Base-by-base conservation (phyloP, 2,329 filamentous ascomycete genomes). In the Cercospora sp. region DNA sequence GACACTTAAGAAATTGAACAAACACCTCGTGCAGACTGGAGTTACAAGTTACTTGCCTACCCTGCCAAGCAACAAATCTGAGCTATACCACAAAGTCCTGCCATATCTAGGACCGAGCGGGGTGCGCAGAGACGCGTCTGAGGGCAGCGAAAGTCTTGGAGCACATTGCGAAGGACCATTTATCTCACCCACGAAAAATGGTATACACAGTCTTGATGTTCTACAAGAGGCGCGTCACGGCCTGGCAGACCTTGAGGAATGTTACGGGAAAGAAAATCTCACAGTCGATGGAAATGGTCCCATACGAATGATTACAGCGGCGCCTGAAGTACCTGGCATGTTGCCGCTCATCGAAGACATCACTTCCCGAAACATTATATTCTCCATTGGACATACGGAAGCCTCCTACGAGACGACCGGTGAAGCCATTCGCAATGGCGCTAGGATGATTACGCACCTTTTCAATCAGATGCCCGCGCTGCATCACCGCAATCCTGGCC, bases 121-220 rank as follows among this genome's bases (percentile, higher is more conserved):
- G 16, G 77, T 79, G 67, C 75, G 79, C 13, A 87, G 91, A 70
- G 79, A 85, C 62, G 82, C 91, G 36, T 79, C 83, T 48, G 87
- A 92, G 70, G 94, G 94, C 57, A 89, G 92, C 59, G 93, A 97
- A 80, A 95, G 92, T 0, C 86, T 97, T 13, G 94, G 94, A 31
- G 93, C 93, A 3, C 94, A 97, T 76, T 91, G 92, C 77, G 94
- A 97, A 83, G 94, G 94, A 0, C 94, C 94, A 0, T 97, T 97
- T 80, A 84, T 97, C 65, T 92, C 84, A 74, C 89, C 91, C 0
- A 87, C 88, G 58, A 94, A 94, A 78, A 96, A 97, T 76, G 94
- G 94, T 61, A 90, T 96, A 42, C 94, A 97, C 83, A 92, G 91
- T 75, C 82, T 85, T 18, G 86, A 89, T 65, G 90, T 95, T 16